phyloP scores from a whole-genome alignment of 306 rosid species.

The Lathyrus sativus region DNA sequence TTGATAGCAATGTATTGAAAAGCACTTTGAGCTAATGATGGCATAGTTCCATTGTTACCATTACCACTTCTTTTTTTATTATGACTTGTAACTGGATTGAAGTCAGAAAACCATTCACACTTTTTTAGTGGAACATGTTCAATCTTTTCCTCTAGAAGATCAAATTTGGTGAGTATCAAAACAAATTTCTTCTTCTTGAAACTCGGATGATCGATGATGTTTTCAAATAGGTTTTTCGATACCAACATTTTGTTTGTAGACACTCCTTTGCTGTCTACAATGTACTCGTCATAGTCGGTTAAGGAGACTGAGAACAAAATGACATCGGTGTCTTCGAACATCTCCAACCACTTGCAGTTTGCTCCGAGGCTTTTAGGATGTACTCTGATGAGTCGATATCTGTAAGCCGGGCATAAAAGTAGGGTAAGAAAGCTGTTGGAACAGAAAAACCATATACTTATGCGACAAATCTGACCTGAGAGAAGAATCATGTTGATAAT shows the following conservation, averaged over 20 bases:
- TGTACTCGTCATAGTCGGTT: conserved; percentile 63
- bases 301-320: conserved; percentile 65
- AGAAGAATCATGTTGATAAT: conserved; percentile 52
- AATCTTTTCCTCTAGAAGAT: conserved; percentile 73
- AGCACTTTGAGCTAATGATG: conserved; percentile 60
- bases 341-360: conserved; percentile 72
- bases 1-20: conserved; percentile 71
- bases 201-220: conserved; percentile 50
- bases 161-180: conserved; percentile 68
- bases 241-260: conserved; percentile 67
- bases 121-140: conserved; percentile 53
- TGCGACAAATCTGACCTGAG: conserved; percentile 48
- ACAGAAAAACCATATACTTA: not conserved
- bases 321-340: conserved; percentile 70
- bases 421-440: conserved; percentile 27
- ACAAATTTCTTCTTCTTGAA: conserved; percentile 57
- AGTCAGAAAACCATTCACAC: conserved; percentile 81
- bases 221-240: conserved; percentile 67
- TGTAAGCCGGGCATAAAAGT: conserved; percentile 26
- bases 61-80: conserved; percentile 34
- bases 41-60: conserved; percentile 43
- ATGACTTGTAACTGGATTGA: conserved; percentile 51
- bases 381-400: conserved; percentile 72
- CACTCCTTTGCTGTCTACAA: conserved; percentile 50
- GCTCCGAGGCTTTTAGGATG: conserved; percentile 67